Conservation (phyloP, 1,284 basidiomycete genomes). For the Caloboletus inedulis region DNA sequence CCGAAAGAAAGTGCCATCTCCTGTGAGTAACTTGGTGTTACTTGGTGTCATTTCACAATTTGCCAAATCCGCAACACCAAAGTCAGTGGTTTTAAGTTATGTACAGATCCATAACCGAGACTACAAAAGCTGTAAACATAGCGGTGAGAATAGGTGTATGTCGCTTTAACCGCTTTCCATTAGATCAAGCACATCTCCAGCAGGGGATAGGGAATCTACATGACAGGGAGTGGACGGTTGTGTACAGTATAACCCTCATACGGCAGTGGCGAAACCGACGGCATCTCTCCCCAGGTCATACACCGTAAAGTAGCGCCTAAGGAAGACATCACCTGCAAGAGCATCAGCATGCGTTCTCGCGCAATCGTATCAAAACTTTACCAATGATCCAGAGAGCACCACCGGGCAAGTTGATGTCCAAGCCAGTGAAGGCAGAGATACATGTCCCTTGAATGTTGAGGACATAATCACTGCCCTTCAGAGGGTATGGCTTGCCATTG, state of each 20-base stretch:
- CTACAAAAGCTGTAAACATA: conserved; percentile 1
- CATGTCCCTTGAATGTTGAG: conserved; percentile 88
- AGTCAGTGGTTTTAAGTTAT: not conserved
- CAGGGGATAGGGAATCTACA: conserved; percentile 9
- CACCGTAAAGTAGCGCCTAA: conserved; percentile 89
- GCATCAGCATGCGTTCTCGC: conserved; percentile 11
- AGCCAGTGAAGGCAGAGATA: conserved; percentile 89
- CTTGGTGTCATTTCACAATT: conserved; percentile 3
- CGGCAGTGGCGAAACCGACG: conserved; percentile 74
- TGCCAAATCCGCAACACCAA: not conserved
- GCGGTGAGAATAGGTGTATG: not conserved
- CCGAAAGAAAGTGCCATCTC: not conserved
- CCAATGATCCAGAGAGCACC: conserved; percentile 94
- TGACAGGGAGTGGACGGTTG: not conserved
- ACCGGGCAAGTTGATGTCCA: conserved; percentile 89
- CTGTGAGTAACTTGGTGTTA: too few species aligned
- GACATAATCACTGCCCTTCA: conserved; percentile 87
- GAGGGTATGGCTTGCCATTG: conserved; percentile 73
- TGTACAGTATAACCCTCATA: conserved; percentile 10
- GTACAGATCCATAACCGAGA: not conserved
- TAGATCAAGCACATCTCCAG: conserved; percentile 15
- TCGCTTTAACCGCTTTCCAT: not conserved
- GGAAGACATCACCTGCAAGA: conserved; percentile 74
- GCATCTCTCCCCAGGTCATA: conserved; percentile 87
- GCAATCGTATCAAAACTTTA: conserved; percentile 37